Percentiles rank a stretch among this genome's conserved stretches.
These are phyloP conservation scores for Microbotryum scabiosae DNA, from an alignment of 1,284 basidiomycete genomes.

Conservation along the genomic window DNA sequence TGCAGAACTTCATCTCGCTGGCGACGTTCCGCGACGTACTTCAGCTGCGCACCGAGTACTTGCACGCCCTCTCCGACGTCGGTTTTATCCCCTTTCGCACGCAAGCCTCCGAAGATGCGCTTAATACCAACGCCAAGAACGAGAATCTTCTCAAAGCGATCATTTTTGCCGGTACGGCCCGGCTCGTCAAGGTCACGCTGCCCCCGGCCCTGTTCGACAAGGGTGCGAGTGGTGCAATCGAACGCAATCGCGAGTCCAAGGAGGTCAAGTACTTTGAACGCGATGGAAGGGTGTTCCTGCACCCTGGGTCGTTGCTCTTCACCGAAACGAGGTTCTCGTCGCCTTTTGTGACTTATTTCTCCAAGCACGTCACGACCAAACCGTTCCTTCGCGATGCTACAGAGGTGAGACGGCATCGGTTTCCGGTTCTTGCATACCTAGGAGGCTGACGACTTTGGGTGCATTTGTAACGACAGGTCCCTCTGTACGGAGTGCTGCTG, in stretches of 20 bases:
- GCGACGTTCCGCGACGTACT: conserved; percentile 72
- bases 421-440: neutral
- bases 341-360: conserved; percentile 70
- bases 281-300: conserved; percentile 60
- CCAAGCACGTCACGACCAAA: conserved; percentile 74
- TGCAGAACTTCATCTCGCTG: conserved; percentile 70
- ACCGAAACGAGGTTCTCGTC: conserved; percentile 61
- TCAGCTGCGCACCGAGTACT: conserved; percentile 67
- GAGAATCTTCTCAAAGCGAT: conserved; percentile 70
- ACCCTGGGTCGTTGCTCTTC: conserved; percentile 79
- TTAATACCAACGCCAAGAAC: conserved; percentile 44
- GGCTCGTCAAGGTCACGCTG: conserved; percentile 52
- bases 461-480: conserved; percentile 49
- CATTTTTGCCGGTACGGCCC: conserved; percentile 56
- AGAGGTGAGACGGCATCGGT: conserved; percentile 50
- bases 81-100: conserved; percentile 49
- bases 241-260: conserved; percentile 69
- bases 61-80: conserved; percentile 60
- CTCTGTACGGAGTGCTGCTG: conserved; percentile 70
- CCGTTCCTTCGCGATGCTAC: conserved; percentile 80
- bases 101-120: conserved; percentile 4
- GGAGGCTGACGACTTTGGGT: too few species aligned
- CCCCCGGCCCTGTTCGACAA: conserved; percentile 72
- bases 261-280: conserved; percentile 71
- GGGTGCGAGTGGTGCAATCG: conserved; percentile 67